Conservation (phyloP, 2,329 filamentous ascomycete genomes). For the Fusarium foetens region DNA sequence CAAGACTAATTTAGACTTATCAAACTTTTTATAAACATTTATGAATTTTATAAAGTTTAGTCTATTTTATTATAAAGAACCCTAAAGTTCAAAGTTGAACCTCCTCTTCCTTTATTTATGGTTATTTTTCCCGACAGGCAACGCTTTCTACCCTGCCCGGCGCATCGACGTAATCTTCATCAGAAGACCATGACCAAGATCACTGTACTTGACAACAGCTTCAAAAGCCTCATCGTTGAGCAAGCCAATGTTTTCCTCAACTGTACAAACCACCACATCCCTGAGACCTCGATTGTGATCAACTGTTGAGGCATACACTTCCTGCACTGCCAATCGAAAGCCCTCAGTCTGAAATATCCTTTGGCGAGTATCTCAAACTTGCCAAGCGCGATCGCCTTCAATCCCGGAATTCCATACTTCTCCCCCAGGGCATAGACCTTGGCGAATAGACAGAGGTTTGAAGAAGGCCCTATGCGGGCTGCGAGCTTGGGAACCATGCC, state of each 20-base stretch:
- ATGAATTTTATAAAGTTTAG: no score
- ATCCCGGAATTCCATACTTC: not conserved
- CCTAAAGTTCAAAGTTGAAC: no score
- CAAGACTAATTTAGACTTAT: no score
- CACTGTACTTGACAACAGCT: not conserved
- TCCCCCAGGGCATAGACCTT: conserved; percentile 5
- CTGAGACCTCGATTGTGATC: conserved; percentile 3
- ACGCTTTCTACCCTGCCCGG: not conserved
- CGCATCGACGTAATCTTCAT: not conserved
- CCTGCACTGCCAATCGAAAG: not conserved
- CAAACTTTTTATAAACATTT: no score
- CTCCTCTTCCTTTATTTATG: no score
- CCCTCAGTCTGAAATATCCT: not conserved
- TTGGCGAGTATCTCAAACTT: not conserved
- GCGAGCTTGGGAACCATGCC: not conserved
- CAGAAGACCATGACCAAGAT: not conserved
- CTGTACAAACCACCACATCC: not conserved
- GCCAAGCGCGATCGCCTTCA: not conserved
- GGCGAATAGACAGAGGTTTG: not conserved
- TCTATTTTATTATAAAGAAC: no score
- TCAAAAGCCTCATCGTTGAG: rapidly evolving
- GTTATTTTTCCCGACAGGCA: no score
- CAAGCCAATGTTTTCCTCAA: rapidly evolving
- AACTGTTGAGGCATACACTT: conserved; percentile 5
- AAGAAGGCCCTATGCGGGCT: not conserved